Conservation (phyloP, 805 yeast genomes). For the Candida sithepensis region DNA sequence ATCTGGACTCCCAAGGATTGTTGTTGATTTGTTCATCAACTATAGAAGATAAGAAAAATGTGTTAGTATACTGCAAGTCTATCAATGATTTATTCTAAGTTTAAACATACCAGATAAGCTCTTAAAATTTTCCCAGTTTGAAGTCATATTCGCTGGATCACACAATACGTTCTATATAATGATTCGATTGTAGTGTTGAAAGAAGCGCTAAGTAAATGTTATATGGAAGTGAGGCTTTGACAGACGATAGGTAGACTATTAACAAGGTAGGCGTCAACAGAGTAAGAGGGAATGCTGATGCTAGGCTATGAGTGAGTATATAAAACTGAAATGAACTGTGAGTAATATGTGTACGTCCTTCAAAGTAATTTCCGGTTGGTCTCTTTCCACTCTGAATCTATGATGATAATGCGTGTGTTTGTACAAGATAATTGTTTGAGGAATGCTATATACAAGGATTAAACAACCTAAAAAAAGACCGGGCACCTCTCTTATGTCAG, state of each 20-base stretch:
- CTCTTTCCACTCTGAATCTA: neutral
- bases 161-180: neutral
- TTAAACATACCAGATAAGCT: slow-evolving; percentile 20
- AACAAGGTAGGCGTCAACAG: neutral
- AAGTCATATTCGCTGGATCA: slow-evolving; percentile 10
- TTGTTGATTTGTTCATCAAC: slow-evolving; percentile 27
- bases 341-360: neutral
- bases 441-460: slow-evolving; percentile 1
- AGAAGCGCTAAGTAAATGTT: neutral
- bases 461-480: neutral
- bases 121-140: slow-evolving; percentile 25
- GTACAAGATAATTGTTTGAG: neutral
- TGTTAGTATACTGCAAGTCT: slow-evolving; percentile 4
- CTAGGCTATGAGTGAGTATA: no score
- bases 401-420: neutral
- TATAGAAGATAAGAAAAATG: slow-evolving; percentile 2
- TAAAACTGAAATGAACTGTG: neutral
- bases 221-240: neutral
- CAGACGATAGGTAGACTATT: neutral
- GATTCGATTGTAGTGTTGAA: neutral
- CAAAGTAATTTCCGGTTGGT: neutral
- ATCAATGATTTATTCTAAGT: no score
- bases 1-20: slow-evolving; percentile 28
- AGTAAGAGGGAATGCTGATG: neutral
- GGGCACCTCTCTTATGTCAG: neutral